Percentiles rank a stretch among this genome's conserved stretches.
phyloP scores from a whole-genome alignment of 352 stramenopile species.

The Pythium utonaiense region DNA sequence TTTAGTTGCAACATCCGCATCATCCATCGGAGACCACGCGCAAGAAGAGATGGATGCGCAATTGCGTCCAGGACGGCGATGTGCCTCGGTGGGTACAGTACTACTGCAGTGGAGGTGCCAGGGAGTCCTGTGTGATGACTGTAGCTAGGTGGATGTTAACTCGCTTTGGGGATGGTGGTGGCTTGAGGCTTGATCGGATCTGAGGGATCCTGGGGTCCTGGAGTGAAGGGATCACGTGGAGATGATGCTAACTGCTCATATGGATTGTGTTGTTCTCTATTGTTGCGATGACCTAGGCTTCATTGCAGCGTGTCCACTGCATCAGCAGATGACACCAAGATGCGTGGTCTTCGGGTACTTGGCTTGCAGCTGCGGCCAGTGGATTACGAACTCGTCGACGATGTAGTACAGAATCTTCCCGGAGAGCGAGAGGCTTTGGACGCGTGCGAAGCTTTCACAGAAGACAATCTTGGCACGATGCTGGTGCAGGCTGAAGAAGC shows the following conservation, averaged over 20 bases:
- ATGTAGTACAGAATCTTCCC: conserved; percentile 92
- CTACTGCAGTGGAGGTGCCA: too few relatives aligned
- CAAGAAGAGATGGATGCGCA: too few relatives aligned
- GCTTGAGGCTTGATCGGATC: too few relatives aligned
- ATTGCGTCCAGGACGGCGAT: too few relatives aligned
- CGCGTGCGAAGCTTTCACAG: conserved; percentile 93
- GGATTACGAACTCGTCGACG: conserved; percentile 92
- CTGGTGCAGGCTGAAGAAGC: conserved; percentile 66
- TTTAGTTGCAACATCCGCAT: not conserved
- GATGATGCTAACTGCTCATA: too few relatives aligned
- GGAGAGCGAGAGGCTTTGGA: conserved; percentile 90
- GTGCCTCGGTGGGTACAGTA: too few relatives aligned
- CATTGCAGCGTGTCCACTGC: not conserved
- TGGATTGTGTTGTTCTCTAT: not conserved
- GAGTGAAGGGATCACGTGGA: too few relatives aligned
- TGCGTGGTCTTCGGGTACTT: conserved; percentile 84
- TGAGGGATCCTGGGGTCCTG: too few relatives aligned
- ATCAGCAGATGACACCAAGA: conserved; percentile 85
- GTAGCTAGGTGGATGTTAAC: too few relatives aligned
- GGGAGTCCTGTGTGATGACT: not conserved
- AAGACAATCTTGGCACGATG: conserved; percentile 86
- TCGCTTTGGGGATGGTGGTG: too few relatives aligned
- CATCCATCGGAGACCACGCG: not conserved
- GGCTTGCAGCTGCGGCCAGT: conserved; percentile 89
- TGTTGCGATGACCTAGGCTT: not conserved